These are phyloP conservation scores for Musa troglodytarum DNA, from an alignment of 176 grass and related monocot genomes.

Conservation along the genomic window DNA sequence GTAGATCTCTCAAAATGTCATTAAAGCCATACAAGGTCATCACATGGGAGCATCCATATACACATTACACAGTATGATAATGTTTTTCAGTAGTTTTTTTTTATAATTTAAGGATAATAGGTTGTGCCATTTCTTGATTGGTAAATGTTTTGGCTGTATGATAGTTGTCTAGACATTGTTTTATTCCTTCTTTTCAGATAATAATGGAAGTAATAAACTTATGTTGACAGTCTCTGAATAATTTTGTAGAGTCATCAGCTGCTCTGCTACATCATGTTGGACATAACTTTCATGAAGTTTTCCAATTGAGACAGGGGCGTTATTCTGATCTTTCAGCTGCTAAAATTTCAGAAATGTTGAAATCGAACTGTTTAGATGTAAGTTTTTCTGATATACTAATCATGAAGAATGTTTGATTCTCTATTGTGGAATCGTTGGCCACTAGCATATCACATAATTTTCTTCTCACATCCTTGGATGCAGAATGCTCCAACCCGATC, in stretches of 20 bases:
- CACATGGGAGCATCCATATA: not conserved
- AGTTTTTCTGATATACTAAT: constrained; percentile 13
- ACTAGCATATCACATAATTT: constrained; percentile 5
- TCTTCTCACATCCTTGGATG: constrained; percentile 2
- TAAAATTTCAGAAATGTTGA: constrained; percentile 68
- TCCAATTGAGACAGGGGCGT: constrained; percentile 45
- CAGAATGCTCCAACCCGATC: constrained; percentile 75
- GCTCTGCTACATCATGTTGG: constrained; percentile 34
- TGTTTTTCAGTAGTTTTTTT: not conserved
- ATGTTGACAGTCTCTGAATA: not conserved
- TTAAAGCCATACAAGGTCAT: not conserved
- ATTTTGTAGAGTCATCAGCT: constrained; percentile 34
- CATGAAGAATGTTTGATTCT: not conserved
- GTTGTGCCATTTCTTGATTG: not conserved
- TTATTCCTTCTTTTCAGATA: not conserved
- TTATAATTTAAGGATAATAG: not conserved
- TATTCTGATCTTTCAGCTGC: constrained; percentile 52
- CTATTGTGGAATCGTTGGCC: not conserved
- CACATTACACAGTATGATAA: not conserved
- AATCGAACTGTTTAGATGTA: constrained; percentile 64
- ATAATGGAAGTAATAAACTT: not conserved
- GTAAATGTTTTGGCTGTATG: not conserved
- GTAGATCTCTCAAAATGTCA: not conserved
- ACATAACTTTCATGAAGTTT: constrained; percentile 64
- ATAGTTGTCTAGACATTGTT: not conserved